phyloP scores from a whole-genome alignment of 2,329 filamentous ascomycete species.

The Verruconis gallopava region DNA sequence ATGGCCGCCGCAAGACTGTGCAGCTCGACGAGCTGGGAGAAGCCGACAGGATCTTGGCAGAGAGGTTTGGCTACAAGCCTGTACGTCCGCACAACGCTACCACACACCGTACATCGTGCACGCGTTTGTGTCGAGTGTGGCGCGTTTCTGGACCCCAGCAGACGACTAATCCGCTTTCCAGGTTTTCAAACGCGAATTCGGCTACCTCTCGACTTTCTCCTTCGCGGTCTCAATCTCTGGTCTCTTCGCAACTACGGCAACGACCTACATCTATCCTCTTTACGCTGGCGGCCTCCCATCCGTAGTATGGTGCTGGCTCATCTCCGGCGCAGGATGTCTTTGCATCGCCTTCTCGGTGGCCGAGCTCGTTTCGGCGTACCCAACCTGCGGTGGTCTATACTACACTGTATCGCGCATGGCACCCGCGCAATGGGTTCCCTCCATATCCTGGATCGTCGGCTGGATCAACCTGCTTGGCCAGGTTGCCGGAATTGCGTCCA shows the following conservation, averaged over 20 bases:
- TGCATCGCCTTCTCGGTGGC: conserved; percentile 42
- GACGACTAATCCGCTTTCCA: conserved; percentile 14
- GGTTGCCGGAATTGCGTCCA: conserved; percentile 41
- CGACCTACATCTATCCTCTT: conserved; percentile 42
- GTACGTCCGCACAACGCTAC: conserved; percentile 13
- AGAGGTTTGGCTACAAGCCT: conserved; percentile 22
- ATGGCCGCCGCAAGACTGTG: conserved; percentile 10
- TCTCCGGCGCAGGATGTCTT: conserved; percentile 43
- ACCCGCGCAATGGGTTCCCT: conserved; percentile 34
- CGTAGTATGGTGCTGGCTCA: conserved; percentile 46
- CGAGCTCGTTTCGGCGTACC: conserved; percentile 45
- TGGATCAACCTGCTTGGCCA: conserved; percentile 37
- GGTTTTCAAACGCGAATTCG: conserved; percentile 48
- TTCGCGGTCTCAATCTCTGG: conserved; percentile 47
- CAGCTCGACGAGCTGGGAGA: conserved; percentile 17
- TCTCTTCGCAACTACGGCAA: conserved; percentile 42
- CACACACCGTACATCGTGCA: conserved; percentile 5
- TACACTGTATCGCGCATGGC: conserved; percentile 44
- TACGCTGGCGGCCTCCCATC: conserved; percentile 40
- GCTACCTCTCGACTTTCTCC: conserved; percentile 45
- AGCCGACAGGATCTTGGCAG: conserved; percentile 19
- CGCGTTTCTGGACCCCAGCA: not conserved
- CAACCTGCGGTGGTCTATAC: conserved; percentile 43
- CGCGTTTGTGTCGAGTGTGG: conserved; percentile 5
- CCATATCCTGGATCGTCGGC: conserved; percentile 37